Conservation (phyloP, 192 early-diverging fungal genomes). For the Entomortierella chlamydospora region DNA sequence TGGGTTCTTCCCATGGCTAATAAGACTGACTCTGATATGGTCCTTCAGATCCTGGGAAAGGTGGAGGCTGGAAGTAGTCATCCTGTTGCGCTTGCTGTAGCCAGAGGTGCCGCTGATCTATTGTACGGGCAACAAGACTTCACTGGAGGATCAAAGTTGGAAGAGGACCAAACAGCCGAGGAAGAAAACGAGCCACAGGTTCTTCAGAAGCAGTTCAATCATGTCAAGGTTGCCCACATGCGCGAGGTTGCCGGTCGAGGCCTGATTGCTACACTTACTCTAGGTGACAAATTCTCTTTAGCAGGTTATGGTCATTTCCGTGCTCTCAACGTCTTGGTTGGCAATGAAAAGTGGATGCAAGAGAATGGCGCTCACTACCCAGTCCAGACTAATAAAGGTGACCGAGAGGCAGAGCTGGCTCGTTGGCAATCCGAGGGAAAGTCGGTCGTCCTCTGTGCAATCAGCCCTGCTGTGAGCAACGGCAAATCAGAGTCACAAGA, state of each 20-base stretch:
- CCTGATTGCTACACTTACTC: slow-evolving; percentile 58
- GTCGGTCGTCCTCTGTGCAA: slow-evolving; percentile 67
- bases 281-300: slow-evolving; percentile 33
- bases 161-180: slow-evolving; percentile 22
- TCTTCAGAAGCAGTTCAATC: slow-evolving; percentile 46
- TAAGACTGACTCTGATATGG: slow-evolving; percentile 14
- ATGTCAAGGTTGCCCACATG: slow-evolving; percentile 62
- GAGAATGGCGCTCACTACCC: slow-evolving; percentile 64
- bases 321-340: slow-evolving; percentile 64
- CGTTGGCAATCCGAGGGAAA: slow-evolving; percentile 69
- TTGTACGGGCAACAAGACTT: slow-evolving; percentile 6
- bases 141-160: not conserved
- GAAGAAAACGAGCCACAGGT: slow-evolving; percentile 14
- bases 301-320: slow-evolving; percentile 44
- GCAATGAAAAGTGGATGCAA: slow-evolving; percentile 74
- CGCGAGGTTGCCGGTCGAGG: slow-evolving; percentile 77
- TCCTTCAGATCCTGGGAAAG: slow-evolving; percentile 57
- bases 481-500: not conserved
- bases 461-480: slow-evolving; percentile 48
- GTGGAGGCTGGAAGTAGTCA: slow-evolving; percentile 73
- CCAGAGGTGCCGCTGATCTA: slow-evolving; percentile 20
- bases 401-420: slow-evolving; percentile 42
- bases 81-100: slow-evolving; percentile 75
- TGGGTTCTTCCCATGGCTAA: slow-evolving; percentile 18
- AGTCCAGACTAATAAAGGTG: slow-evolving; percentile 3